Percentiles rank a stretch among this genome's conserved stretches.
Conservation (phyloP, 345 rosid genomes). For the Eucalyptus brandiana region DNA sequence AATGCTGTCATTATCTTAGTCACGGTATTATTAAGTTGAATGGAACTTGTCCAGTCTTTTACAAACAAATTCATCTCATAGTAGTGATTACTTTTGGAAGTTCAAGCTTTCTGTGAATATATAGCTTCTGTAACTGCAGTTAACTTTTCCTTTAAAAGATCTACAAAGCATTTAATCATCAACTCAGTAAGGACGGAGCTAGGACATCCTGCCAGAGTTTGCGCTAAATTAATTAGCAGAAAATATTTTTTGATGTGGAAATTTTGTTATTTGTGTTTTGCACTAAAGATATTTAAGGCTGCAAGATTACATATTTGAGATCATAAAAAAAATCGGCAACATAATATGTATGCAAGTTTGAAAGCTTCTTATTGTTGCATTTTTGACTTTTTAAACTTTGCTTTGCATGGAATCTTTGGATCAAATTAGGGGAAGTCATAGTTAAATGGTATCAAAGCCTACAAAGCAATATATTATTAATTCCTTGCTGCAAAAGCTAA, state of each 20-base stretch:
- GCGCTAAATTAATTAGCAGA: background rate
- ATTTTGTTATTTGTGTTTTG: background rate
- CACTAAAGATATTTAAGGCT: background rate
- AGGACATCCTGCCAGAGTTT: background rate
- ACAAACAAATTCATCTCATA: background rate
- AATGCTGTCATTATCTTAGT: background rate
- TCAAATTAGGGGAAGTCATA: background rate
- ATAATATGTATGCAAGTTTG: background rate
- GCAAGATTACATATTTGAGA: background rate
- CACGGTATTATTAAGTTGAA: background rate
- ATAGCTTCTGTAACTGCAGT: background rate
- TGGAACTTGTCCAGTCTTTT: background rate
- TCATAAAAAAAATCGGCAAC: background rate
- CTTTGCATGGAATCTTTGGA: background rate
- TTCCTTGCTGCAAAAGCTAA: background rate
- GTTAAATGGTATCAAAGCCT: background rate
- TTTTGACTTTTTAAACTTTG: background rate
- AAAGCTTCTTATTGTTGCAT: background rate
- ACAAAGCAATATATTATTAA: background rate
- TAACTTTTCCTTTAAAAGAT: background rate
- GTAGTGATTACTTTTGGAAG: background rate
- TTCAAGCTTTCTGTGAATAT: background rate
- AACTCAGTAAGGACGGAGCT: background rate
- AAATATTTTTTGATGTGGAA: background rate
- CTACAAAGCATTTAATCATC: background rate